Percentiles rank a stretch among this genome's conserved stretches.
Conservation (phyloP, 148 eudicot genomes). For the Spergularia bocconei region DNA sequence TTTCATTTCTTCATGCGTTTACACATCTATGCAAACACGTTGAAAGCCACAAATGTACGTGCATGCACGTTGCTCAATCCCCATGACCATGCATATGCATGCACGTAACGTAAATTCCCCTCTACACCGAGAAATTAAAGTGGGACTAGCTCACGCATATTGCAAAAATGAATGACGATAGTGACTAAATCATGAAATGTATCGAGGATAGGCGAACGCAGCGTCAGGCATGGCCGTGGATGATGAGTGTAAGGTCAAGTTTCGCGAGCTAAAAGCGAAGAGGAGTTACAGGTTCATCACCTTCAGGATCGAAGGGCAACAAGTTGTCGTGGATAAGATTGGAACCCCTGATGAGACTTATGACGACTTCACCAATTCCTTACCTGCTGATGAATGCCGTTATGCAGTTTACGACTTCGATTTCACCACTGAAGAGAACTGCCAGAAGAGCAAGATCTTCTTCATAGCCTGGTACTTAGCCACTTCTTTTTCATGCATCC, state of each 20-base stretch:
- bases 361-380: constrained; percentile 63
- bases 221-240: constrained; percentile 80
- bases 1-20: too few relatives aligned
- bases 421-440: constrained; percentile 71
- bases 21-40: too few relatives aligned
- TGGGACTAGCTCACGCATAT: background rate
- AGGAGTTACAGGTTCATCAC: constrained; percentile 58
- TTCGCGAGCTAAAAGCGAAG: constrained; percentile 63
- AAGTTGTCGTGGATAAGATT: constrained; percentile 75
- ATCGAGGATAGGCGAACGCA: constrained; percentile 55
- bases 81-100: background rate
- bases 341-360: constrained; percentile 60
- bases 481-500: too few relatives aligned
- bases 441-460: constrained; percentile 92
- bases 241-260: constrained; percentile 74
- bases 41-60: too few relatives aligned
- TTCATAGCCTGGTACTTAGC: constrained; percentile 68
- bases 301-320: constrained; percentile 68
- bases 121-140: too few relatives aligned
- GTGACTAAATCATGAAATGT: too few relatives aligned
- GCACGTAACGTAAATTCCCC: too few relatives aligned
- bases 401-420: constrained; percentile 84
- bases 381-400: constrained; percentile 79
- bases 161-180: too few relatives aligned
- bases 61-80: too few relatives aligned